Evolutionary conservation across 2,329 filamentous ascomycete genomes (phyloP).

Genomic region (Truncatella angustata): DNA sequence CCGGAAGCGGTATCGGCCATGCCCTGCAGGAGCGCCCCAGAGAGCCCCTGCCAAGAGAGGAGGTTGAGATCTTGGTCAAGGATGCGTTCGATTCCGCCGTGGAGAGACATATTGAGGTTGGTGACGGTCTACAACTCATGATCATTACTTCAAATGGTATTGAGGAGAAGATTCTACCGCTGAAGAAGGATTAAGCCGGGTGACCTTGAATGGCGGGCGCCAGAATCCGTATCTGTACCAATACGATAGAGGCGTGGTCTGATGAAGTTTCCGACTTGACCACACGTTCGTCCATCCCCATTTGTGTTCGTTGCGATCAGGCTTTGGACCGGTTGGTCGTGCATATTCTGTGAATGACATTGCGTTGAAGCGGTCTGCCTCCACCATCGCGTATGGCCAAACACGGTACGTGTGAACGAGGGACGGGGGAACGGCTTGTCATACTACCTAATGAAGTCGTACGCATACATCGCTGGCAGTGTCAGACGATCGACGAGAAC

Average conservation of each 20-base stretch:
- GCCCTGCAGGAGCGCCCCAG: conserved; percentile 70
- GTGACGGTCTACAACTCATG: conserved; percentile 93
- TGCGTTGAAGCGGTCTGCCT: too few relatives aligned
- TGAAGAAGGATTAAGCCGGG: conserved; percentile 80
- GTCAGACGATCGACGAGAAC: too few relatives aligned
- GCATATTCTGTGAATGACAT: too few relatives aligned
- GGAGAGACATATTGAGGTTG: conserved; percentile 98
- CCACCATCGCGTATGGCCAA: too few relatives aligned
- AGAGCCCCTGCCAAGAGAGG: conserved; percentile 66
- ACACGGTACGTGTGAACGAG: too few relatives aligned
- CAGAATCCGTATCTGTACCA: conserved; percentile 14
- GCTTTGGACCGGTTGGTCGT: too few relatives aligned
- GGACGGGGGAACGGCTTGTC: too few relatives aligned
- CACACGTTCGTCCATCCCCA: neutral
- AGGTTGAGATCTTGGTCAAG: conserved; percentile 85
- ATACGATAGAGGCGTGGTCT: conserved; percentile 18
- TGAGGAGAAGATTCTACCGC: conserved; percentile 75
- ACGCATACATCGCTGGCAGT: too few relatives aligned
- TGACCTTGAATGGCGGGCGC: neutral
- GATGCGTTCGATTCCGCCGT: conserved; percentile 98
- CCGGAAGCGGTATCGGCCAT: conserved; percentile 81
- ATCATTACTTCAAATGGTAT: conserved; percentile 86
- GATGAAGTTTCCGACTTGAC: too few relatives aligned
- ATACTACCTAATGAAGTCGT: too few relatives aligned
- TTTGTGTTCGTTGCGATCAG: too few relatives aligned